Conservation (phyloP, 768 basidiomycete genomes). For the Gymnopilus junonius region DNA sequence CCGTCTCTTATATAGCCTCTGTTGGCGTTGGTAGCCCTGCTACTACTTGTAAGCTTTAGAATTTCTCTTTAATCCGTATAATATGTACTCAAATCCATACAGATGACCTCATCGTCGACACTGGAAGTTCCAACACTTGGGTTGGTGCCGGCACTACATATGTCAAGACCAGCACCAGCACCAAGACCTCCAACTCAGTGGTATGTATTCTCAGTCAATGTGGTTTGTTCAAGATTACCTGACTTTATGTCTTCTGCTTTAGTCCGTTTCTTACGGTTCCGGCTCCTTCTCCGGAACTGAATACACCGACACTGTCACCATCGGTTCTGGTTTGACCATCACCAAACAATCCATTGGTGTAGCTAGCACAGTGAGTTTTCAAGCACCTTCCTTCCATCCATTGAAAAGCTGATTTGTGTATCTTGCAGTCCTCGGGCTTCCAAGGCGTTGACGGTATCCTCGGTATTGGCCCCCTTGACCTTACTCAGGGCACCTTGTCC, state of each 20-base stretch:
- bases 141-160: slow-evolving; percentile 57
- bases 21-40: slow-evolving; percentile 60
- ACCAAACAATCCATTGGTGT: slow-evolving; percentile 67
- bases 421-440: slow-evolving; percentile 42
- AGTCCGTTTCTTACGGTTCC: slow-evolving; percentile 64
- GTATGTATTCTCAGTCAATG: slow-evolving; percentile 34
- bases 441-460: slow-evolving; percentile 64
- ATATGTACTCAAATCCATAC: background rate
- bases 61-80: too few species aligned
- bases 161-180: slow-evolving; percentile 51
- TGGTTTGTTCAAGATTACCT: background rate
- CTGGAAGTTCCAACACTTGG: slow-evolving; percentile 79
- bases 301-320: slow-evolving; percentile 57
- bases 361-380: slow-evolving; percentile 39
- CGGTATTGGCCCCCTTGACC: slow-evolving; percentile 68
- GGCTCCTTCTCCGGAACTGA: slow-evolving; percentile 63
- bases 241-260: background rate
- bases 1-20: slow-evolving; percentile 47
- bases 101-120: slow-evolving; percentile 65
- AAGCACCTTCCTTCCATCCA: background rate
- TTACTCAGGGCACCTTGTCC: slow-evolving; percentile 49
- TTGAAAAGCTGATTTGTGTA: slow-evolving; percentile 2
- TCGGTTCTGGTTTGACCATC: slow-evolving; percentile 54
- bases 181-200: slow-evolving; percentile 47
- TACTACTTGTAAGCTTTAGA: slow-evolving; percentile 50